Percentiles rank a stretch among this genome's conserved stretches.
Evolutionary conservation across 805 yeast genomes (phyloP).

Genomic region (Schwanniomyces pseudopolymorphus): DNA sequence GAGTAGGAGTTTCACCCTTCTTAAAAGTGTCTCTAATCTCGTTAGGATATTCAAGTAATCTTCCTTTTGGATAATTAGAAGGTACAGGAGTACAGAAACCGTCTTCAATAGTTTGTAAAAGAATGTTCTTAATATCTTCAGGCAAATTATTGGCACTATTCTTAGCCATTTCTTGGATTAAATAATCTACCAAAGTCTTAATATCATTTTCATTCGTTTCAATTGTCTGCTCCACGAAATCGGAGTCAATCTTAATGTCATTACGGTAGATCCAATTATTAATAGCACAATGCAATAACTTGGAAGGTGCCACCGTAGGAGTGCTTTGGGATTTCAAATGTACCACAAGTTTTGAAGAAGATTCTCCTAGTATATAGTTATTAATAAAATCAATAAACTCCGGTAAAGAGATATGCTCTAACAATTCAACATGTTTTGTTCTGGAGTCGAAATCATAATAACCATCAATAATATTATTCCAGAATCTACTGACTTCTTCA

Average conservation of each 20-base stretch:
- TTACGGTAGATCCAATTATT: constrained; percentile 23
- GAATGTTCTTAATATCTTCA: not conserved
- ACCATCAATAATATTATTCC: constrained; percentile 70
- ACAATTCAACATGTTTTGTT: constrained; percentile 54
- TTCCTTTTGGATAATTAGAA: constrained; percentile 49
- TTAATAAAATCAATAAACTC: constrained; percentile 60
- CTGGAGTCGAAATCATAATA: constrained; percentile 71
- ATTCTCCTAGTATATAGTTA: constrained; percentile 18
- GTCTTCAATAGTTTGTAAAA: constrained; percentile 11
- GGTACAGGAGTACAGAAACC: constrained; percentile 30
- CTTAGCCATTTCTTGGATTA: not conserved
- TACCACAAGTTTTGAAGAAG: constrained; percentile 21
- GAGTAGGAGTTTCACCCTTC: constrained; percentile 63
- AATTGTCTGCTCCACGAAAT: constrained; percentile 19
- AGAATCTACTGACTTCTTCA: constrained; percentile 70
- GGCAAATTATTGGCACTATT: not conserved
- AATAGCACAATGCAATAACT: constrained; percentile 24
- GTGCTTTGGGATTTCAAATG: constrained; percentile 53
- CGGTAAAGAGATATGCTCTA: constrained; percentile 52
- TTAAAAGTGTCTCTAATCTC: constrained; percentile 55
- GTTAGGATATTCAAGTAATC: constrained; percentile 43
- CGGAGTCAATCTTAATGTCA: constrained; percentile 22
- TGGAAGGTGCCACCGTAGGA: constrained; percentile 16
- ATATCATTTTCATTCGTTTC: constrained; percentile 9
- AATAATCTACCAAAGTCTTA: constrained; percentile 3